These are phyloP conservation scores for Pseudogymnoascus sp. DNA, from an alignment of 2,329 filamentous ascomycete genomes.

Conservation along the genomic window DNA sequence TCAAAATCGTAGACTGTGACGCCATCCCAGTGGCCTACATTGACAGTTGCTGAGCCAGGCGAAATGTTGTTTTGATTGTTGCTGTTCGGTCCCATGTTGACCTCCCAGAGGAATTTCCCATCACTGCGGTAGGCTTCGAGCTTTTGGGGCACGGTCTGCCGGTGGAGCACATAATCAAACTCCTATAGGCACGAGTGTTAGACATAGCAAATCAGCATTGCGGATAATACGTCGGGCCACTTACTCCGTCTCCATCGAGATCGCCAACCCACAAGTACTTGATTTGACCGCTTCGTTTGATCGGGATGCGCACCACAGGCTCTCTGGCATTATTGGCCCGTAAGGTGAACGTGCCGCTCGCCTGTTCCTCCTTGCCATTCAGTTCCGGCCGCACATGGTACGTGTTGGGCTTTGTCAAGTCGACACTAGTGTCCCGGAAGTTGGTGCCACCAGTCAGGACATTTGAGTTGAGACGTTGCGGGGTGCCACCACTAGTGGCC, in stretches of 20 bases:
- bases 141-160: not conserved
- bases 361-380: not conserved
- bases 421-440: not conserved
- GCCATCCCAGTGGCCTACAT: not conserved
- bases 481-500: not conserved
- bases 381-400: not conserved
- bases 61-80: not conserved
- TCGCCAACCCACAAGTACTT: slow-evolving; percentile 3
- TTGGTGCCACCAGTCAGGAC: not conserved
- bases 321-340: not conserved
- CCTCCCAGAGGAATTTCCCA: not conserved
- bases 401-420: not conserved
- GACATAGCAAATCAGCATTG: not conserved
- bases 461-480: not conserved
- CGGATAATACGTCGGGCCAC: not conserved
- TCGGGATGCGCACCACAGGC: not conserved
- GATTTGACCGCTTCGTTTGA: not conserved
- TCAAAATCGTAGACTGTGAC: not conserved
- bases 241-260: not conserved
- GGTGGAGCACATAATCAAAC: not conserved
- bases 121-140: not conserved
- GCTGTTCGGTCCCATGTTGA: not conserved
- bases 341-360: not conserved
- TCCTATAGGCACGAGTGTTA: not conserved
- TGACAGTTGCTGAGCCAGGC: not conserved